Base-by-base conservation (phyloP, 2,329 filamentous ascomycete genomes). In the Lasiodiplodia theobromae region DNA sequence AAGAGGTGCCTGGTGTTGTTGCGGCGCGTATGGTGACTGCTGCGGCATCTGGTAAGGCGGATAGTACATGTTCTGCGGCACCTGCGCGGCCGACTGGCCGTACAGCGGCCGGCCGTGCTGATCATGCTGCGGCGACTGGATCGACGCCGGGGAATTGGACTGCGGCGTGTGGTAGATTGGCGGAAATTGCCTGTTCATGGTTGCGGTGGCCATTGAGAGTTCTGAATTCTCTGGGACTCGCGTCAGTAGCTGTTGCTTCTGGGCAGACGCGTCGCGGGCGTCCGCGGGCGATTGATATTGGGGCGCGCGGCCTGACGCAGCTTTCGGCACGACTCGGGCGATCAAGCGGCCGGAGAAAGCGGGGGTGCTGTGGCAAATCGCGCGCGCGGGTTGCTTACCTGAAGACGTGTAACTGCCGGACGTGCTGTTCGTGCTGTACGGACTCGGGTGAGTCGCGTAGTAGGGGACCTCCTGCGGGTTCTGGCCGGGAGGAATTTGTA, bases 111-210 rank as follows among this genome's bases (percentile, higher is more conserved):
- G 87, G 68, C 84, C 86, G 82, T 97, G 93, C 77, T 95, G 93
- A 77, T 98, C 95, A 81, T 97, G 94, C 69, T 94, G 93, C 25
- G 93, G 91, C 40, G 95, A 97, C 71, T 94, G 92, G 74, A 97
- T 94, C 63, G 94, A 97, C 49, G 93, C 93, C 60, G 95, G 95
- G 67, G 95, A 97, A 81, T 95, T 97, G 68, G 94, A 97, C 83
- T 97, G 94, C 67, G 94, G 94, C 21, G 94, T 96, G 80, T 97
- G 93, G 79, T 97, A 97, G 78, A 97, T 97, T 70, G 93, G 93
- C 74, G 94, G 94, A 79, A 96, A 97, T 71, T 87, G 81, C 74
- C 88, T 86, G 78, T 88, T 88, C 86, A 91, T 89, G 72, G 88
- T 87, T 73, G 88, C 86, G 73, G 88, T 85, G 71, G 89, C 88